Evolutionary conservation across 441 rosid genomes (phyloP).

Genomic region (Omphalea diandra): DNA sequence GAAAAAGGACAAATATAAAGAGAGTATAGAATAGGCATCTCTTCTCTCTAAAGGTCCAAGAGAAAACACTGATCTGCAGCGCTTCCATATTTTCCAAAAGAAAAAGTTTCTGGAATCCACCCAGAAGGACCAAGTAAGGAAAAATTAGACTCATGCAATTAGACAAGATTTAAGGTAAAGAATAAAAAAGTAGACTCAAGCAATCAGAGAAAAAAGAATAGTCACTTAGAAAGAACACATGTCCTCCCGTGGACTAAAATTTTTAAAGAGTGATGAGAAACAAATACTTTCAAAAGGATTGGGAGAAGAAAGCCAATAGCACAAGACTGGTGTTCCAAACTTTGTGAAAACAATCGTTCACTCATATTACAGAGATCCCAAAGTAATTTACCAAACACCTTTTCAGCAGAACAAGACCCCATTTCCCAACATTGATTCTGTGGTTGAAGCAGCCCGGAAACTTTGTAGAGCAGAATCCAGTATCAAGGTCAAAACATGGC

Average conservation of each 20-base stretch:
- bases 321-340: conserved; percentile 76
- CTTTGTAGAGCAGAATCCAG: conserved; percentile 56
- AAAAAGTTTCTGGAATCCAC: conserved; percentile 60
- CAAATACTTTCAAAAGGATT: conserved; percentile 62
- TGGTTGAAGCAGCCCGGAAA: conserved; percentile 32
- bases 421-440: conserved; percentile 27
- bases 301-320: conserved; percentile 74
- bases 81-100: conserved; percentile 66
- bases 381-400: conserved; percentile 51
- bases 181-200: background rate
- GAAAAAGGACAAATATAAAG: conserved; percentile 60
- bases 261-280: conserved; percentile 35
- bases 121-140: conserved; percentile 25
- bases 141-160: conserved; percentile 1
- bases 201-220: conserved; percentile 5
- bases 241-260: conserved; percentile 42
- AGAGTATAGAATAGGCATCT: conserved; percentile 79
- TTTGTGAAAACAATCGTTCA: conserved; percentile 66
- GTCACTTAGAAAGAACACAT: conserved; percentile 57
- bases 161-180: background rate
- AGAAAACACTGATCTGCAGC: conserved; percentile 75
- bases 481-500: conserved; percentile 61
- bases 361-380: conserved; percentile 67
- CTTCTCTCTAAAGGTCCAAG: conserved; percentile 84
- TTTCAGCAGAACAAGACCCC: conserved; percentile 37